Conservation (phyloP, 1,284 basidiomycete species). For the Xanthoconium separans region DNA sequence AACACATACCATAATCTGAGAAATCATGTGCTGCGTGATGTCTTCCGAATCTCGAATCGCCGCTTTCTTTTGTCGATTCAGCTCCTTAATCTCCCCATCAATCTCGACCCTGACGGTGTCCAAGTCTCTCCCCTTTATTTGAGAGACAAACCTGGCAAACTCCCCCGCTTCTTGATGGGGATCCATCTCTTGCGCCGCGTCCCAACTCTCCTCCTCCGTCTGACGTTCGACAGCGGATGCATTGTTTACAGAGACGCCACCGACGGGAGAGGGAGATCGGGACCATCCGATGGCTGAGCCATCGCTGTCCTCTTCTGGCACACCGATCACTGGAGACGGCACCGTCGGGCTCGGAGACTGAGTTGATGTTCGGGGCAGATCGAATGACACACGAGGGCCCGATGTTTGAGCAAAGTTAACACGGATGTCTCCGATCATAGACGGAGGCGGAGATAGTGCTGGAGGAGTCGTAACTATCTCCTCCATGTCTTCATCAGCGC, state of each 20-base stretch:
- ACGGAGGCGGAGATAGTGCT: conserved; percentile 16
- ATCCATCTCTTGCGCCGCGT: conserved; percentile 80
- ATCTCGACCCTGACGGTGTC: conserved; percentile 85
- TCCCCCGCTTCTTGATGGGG: conserved; percentile 83
- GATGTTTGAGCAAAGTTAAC: conserved; percentile 6
- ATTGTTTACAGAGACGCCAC: conserved; percentile 1
- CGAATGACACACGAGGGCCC: conserved; percentile 4
- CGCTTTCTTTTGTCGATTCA: conserved; percentile 83
- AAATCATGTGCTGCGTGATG: conserved; percentile 91
- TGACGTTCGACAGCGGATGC: conserved; percentile 1
- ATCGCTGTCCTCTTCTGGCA: conserved; percentile 23
- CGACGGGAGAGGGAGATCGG: conserved; percentile 36
- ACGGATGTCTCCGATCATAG: conserved; percentile 15
- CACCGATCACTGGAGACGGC: conserved; percentile 20
- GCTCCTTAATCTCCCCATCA: conserved; percentile 82
- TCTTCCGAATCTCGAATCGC: conserved; percentile 95
- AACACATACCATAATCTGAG: conserved; percentile 84
- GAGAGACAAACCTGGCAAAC: conserved; percentile 88
- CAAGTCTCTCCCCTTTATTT: conserved; percentile 83
- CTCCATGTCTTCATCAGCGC: conserved; percentile 33
- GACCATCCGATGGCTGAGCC: conserved; percentile 46
- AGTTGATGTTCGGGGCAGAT: conserved; percentile 6
- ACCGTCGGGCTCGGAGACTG: conserved; percentile 11
- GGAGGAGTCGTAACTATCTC: conserved; percentile 14
- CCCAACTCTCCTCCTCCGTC: conserved; percentile 48